Conservation (phyloP, 768 basidiomycete species). For the Agaricus bisporus region DNA sequence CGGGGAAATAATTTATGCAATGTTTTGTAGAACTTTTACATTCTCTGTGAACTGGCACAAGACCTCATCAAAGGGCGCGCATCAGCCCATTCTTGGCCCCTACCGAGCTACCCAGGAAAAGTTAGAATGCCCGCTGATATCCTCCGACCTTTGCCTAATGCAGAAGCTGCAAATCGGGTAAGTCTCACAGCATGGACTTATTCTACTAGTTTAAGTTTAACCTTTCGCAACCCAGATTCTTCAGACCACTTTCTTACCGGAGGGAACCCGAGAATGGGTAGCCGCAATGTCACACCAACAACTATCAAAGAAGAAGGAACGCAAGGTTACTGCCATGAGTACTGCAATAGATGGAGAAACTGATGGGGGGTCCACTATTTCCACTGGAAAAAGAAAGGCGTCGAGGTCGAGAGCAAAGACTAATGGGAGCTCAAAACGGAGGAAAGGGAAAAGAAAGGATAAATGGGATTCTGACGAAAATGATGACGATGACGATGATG, state of each 20-base stretch:
- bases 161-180: constrained; percentile 64
- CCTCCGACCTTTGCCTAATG: constrained; percentile 60
- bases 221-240: constrained; percentile 39
- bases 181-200: not conserved
- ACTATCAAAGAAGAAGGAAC: constrained; percentile 42
- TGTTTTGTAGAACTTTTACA: constrained; percentile 75
- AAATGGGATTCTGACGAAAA: constrained; percentile 10
- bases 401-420: not conserved
- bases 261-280: constrained; percentile 53
- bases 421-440: constrained; percentile 11
- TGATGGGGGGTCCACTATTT: not conserved
- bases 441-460: constrained; percentile 5
- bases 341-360: not conserved
- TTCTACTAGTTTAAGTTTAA: not conserved
- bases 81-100: constrained; percentile 60
- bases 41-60: constrained; percentile 84
- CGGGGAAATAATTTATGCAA: not conserved
- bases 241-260: constrained; percentile 63
- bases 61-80: constrained; percentile 74
- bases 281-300: constrained; percentile 36
- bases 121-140: constrained; percentile 79
- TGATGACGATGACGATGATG: not conserved
- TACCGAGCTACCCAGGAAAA: constrained; percentile 77
- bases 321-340: constrained; percentile 32
- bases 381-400: constrained; percentile 5